phyloP scores from a whole-genome alignment of 129 eudicot species.

The Lonicera japonica region DNA sequence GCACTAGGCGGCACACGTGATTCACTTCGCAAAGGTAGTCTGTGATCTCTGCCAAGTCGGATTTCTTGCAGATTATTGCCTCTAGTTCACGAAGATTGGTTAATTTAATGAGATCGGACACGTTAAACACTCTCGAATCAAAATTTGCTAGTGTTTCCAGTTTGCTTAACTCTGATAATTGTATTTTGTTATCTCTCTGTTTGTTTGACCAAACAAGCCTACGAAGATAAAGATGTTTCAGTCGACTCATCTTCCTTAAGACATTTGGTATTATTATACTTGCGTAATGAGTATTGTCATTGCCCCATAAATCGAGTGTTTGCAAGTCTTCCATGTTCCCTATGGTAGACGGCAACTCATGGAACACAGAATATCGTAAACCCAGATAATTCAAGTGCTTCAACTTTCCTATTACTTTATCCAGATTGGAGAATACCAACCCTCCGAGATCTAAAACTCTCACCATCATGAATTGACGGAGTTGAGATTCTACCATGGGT shows the following conservation, averaged over 20 bases:
- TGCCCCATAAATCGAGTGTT: background rate
- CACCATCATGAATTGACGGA: background rate
- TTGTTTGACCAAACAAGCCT: background rate
- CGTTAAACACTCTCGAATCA: background rate
- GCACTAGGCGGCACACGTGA: background rate
- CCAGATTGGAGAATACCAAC: background rate
- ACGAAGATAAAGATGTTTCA: background rate
- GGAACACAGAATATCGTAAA: background rate
- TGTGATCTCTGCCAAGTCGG: background rate
- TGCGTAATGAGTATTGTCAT: no score
- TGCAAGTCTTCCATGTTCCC: constrained; percentile 1
- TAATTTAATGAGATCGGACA: background rate
- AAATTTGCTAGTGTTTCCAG: background rate
- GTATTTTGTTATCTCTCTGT: background rate
- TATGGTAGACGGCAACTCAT: background rate
- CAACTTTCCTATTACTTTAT: background rate
- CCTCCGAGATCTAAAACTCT: constrained; percentile 3
- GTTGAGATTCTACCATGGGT: background rate
- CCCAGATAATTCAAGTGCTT: background rate
- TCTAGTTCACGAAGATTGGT: background rate
- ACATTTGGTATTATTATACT: constrained; percentile 9
- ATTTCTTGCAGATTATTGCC: background rate
- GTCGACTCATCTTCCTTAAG: background rate
- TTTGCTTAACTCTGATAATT: background rate
- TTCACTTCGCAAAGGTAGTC: background rate